phyloP scores from a whole-genome alignment of 805 yeast genomes.

The Candida boleticola region DNA sequence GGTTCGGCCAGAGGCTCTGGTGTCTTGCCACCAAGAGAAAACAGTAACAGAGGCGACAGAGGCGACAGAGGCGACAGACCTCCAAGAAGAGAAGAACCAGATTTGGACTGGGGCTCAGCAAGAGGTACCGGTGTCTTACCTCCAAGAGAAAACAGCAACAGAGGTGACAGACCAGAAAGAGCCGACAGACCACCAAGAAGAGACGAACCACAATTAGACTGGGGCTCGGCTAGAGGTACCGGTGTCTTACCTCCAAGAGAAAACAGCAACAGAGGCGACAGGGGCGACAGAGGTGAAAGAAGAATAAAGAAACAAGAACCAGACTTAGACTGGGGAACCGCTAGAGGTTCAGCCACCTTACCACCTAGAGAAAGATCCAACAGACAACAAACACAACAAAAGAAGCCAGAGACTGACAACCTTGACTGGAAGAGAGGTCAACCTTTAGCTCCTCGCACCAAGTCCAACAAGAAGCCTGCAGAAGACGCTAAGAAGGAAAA shows the following conservation, averaged over 20 bases:
- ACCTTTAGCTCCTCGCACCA: slow-evolving; percentile 21
- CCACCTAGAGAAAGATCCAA: slow-evolving; percentile 29
- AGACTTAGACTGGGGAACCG: slow-evolving; percentile 43
- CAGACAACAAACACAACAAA: slow-evolving; percentile 16
- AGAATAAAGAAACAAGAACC: slow-evolving; percentile 34
- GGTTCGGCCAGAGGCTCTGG: slow-evolving; percentile 37
- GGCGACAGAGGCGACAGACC: slow-evolving; percentile 22
- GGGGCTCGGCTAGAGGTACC: slow-evolving; percentile 46
- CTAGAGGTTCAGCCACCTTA: slow-evolving; percentile 29
- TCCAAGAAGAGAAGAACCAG: slow-evolving; percentile 49
- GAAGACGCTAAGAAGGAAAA: slow-evolving; percentile 19
- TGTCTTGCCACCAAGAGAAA: slow-evolving; percentile 34
- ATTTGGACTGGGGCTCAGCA: slow-evolving; percentile 59
- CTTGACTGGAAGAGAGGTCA: slow-evolving; percentile 41
- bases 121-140: slow-evolving; percentile 37
- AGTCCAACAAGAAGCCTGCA: slow-evolving; percentile 7
- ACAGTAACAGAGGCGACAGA: slow-evolving; percentile 22
- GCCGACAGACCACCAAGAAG: slow-evolving; percentile 29
- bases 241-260: slow-evolving; percentile 20
- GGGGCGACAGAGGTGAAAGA: slow-evolving; percentile 20
- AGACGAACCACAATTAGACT: slow-evolving; percentile 60
- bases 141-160: slow-evolving; percentile 29
- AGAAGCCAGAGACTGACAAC: slow-evolving; percentile 18
- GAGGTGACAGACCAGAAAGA: slow-evolving; percentile 18
- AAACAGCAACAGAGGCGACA: slow-evolving; percentile 18